A percentile compares a stretch with the other conserved stretches of the same genome.
Conservation (phyloP, 176 grass and related monocot genomes). For the Neostapfia colusana region DNA sequence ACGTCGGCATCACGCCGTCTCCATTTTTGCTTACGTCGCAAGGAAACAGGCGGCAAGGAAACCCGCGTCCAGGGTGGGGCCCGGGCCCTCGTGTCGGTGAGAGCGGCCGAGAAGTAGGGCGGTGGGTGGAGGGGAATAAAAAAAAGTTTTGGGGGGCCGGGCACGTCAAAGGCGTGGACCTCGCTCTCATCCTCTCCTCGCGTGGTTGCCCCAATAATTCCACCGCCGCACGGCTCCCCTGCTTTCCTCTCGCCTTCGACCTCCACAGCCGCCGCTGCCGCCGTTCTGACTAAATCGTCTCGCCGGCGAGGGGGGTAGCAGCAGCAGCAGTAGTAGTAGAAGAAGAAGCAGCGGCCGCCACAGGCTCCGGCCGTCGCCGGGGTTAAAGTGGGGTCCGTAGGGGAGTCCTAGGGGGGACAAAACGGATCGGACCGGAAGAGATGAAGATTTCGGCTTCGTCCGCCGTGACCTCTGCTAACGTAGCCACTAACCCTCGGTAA, state of each 20-base stretch:
- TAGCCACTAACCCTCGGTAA: constrained; percentile 43
- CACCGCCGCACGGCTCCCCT: constrained; percentile 15
- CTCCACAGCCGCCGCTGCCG: not conserved
- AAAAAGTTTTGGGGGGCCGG: not conserved
- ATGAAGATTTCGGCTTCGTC: constrained; percentile 44
- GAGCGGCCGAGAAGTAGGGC: rapidly evolving
- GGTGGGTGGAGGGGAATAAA: constrained; percentile 8
- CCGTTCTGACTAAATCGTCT: constrained; percentile 1
- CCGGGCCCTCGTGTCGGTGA: constrained; percentile 13
- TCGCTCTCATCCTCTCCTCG: not conserved
- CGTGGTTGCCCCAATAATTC: constrained; percentile 40
- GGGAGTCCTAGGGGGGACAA: constrained; percentile 29
- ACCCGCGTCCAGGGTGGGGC: not conserved
- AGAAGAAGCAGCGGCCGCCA: not conserved
- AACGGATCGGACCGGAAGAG: constrained; percentile 34
- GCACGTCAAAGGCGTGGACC: constrained; percentile 51
- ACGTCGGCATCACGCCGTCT: constrained; percentile 36
- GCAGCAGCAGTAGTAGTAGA: not conserved
- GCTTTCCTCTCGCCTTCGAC: not conserved
- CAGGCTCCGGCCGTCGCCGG: constrained; percentile 38
- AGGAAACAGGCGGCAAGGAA: constrained; percentile 19
- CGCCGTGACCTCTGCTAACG: constrained; percentile 14
- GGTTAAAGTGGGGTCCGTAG: constrained; percentile 30
- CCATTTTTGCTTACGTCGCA: constrained; percentile 47
- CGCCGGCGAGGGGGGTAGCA: not conserved